Conservation (phyloP, 257 asterid genomes). For the Craterostigma plantagineum region DNA sequence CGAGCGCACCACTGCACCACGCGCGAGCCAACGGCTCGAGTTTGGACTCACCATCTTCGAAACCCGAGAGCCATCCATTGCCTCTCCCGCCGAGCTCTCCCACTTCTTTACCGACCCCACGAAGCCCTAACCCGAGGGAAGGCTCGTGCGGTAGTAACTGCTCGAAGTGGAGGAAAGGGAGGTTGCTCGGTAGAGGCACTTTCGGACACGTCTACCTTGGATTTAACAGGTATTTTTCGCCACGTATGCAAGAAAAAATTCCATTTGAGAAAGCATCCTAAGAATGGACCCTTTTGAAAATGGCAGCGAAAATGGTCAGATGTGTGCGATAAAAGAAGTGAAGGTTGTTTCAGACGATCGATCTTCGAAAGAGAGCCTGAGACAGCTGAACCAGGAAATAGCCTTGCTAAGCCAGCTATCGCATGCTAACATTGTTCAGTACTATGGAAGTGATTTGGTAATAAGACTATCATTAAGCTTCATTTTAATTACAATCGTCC, state of each 20-base stretch:
- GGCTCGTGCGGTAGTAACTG: slow-evolving; percentile 1
- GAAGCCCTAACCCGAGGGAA: slow-evolving; percentile 23
- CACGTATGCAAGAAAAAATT: too few species aligned
- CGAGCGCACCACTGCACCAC: slow-evolving; percentile 54
- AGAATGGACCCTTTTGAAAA: slow-evolving; percentile 5
- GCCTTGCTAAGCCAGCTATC: slow-evolving; percentile 69
- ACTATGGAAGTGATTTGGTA: slow-evolving; percentile 92
- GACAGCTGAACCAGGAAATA: slow-evolving; percentile 95
- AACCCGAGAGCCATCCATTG: slow-evolving; percentile 25
- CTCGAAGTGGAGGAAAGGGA: slow-evolving; percentile 90
- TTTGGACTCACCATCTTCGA: slow-evolving; percentile 47
- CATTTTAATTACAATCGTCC: too few species aligned
- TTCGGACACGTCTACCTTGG: slow-evolving; percentile 97
- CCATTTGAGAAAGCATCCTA: too few species aligned
- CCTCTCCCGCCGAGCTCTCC: slow-evolving; percentile 94
- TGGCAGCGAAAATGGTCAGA: slow-evolving; percentile 82
- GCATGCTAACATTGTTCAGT: slow-evolving; percentile 75
- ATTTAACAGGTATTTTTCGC: slow-evolving; percentile 68
- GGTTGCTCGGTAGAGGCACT: slow-evolving; percentile 92
- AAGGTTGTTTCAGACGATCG: slow-evolving; percentile 73
- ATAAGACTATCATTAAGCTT: slow-evolving; percentile 6
- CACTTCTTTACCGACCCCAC: slow-evolving; percentile 45
- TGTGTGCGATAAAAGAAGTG: slow-evolving; percentile 99
- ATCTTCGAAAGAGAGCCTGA: slow-evolving; percentile 80
- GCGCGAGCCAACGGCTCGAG: slow-evolving; percentile 39